A percentile compares a stretch with the other conserved stretches of the same genome.
Evolutionary conservation across 2,329 filamentous ascomycete genomes (phyloP).

Genomic region (Cytospora leucostoma): DNA sequence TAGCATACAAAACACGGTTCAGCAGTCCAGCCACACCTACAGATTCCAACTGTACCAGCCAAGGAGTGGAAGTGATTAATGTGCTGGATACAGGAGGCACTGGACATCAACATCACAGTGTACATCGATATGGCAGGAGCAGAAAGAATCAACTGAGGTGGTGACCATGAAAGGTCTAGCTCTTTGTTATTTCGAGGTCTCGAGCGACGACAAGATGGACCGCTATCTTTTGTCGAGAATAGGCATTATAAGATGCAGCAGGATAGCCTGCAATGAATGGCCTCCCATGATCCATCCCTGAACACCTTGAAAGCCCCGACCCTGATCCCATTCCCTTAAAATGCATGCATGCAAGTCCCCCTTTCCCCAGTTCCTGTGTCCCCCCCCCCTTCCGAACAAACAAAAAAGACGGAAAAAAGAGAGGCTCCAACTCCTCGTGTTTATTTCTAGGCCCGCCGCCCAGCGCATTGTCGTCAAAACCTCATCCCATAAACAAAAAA

Average conservation of each 20-base stretch:
- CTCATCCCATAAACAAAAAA: constrained; percentile 1
- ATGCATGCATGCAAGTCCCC: background rate
- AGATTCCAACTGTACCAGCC: too few species aligned
- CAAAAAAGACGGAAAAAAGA: background rate
- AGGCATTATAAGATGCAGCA: background rate
- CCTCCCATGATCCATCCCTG: background rate
- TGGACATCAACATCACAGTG: too few species aligned
- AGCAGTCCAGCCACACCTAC: too few species aligned
- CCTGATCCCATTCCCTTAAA: background rate
- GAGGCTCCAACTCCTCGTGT: background rate
- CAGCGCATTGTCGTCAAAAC: background rate
- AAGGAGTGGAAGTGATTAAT: too few species aligned
- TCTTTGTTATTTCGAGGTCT: background rate
- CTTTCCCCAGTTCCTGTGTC: background rate
- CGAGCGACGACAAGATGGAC: background rate
- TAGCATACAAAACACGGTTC: too few species aligned
- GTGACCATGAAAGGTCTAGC: background rate
- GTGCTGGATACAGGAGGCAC: too few species aligned
- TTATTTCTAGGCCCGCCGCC: background rate
- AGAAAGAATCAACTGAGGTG: too few species aligned
- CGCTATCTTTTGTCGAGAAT: background rate
- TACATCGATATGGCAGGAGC: too few species aligned
- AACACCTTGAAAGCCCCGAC: background rate
- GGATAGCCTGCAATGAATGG: background rate
- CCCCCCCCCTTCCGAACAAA: too few species aligned